These are phyloP conservation scores for Acanthamoeba healyi DNA, from an alignment of 208 protist genomes.

Conservation along the genomic window DNA sequence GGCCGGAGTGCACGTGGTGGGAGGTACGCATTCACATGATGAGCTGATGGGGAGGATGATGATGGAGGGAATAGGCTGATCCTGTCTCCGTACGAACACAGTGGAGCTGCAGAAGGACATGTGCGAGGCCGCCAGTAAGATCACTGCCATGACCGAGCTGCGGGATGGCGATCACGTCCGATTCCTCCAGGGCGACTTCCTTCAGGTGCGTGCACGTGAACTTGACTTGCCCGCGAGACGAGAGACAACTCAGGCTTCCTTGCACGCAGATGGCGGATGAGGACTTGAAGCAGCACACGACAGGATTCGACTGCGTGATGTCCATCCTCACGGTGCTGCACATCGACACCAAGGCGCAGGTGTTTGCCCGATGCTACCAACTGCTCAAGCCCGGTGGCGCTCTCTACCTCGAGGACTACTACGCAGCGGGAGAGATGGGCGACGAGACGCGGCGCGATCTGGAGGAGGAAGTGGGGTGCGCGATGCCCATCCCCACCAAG, in stretches of 20 bases:
- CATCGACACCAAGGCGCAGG: background rate
- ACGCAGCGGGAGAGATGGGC: background rate
- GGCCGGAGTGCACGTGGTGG: background rate
- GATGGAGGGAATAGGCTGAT: too few relatives aligned
- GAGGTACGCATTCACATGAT: too few relatives aligned
- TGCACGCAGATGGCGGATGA: background rate
- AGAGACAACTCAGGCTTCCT: too few relatives aligned
- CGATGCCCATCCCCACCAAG: background rate
- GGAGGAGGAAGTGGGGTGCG: background rate
- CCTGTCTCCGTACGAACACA: too few relatives aligned
- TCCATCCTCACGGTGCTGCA: background rate
- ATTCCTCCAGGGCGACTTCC: background rate
- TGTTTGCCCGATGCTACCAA: background rate
- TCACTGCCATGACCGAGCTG: constrained; percentile 1
- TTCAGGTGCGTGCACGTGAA: background rate
- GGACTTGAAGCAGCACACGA: background rate
- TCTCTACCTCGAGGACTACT: background rate
- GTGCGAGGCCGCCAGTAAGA: background rate
- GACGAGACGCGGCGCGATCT: background rate
- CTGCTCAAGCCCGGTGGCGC: background rate
- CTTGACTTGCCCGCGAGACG: too few relatives aligned
- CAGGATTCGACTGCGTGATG: background rate
- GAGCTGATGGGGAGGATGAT: too few relatives aligned
- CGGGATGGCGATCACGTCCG: background rate
- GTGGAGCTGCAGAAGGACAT: background rate